A percentile compares a stretch with the other conserved stretches of the same genome.
Conservation (phyloP, 768 basidiomycete genomes). For the Trametes gibbosa region DNA sequence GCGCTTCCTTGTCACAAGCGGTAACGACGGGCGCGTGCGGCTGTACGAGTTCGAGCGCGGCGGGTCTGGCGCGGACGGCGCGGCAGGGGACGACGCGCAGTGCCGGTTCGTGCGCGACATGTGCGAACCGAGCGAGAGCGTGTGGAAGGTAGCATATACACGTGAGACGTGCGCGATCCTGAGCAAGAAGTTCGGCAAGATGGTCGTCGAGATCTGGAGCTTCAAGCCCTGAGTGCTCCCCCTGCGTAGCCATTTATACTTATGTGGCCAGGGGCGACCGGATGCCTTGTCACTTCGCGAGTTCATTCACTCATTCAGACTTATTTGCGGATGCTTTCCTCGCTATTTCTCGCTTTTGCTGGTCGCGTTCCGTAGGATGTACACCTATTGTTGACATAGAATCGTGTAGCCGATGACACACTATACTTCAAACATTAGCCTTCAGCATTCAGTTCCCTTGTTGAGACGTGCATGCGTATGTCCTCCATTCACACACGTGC, state of each 20-base stretch:
- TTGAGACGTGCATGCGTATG: too few species aligned
- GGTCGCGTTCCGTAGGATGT: neutral
- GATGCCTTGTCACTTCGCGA: neutral
- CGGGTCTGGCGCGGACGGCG: neutral
- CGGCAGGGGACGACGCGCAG: slow-evolving; percentile 7
- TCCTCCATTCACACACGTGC: too few species aligned
- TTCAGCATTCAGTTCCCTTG: too few species aligned
- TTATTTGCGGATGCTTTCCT: neutral
- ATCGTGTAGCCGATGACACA: neutral
- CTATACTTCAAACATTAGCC: neutral
- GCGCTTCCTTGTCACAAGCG: slow-evolving; percentile 77
- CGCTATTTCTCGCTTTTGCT: neutral
- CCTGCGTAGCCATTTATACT: neutral
- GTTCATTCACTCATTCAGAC: neutral
- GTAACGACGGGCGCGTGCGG: slow-evolving; percentile 81
- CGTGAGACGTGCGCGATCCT: slow-evolving; percentile 75
- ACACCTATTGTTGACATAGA: neutral
- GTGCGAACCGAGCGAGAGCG: slow-evolving; percentile 71
- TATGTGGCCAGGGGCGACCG: neutral
- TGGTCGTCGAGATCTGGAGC: slow-evolving; percentile 86
- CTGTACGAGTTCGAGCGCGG: slow-evolving; percentile 58
- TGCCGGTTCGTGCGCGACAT: slow-evolving; percentile 72
- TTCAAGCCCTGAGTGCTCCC: slow-evolving; percentile 42
- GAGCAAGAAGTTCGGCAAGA: slow-evolving; percentile 77
- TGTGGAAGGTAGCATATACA: slow-evolving; percentile 84